phyloP scores from a whole-genome alignment of 345 rosid species.

The Lepidium sativum region DNA sequence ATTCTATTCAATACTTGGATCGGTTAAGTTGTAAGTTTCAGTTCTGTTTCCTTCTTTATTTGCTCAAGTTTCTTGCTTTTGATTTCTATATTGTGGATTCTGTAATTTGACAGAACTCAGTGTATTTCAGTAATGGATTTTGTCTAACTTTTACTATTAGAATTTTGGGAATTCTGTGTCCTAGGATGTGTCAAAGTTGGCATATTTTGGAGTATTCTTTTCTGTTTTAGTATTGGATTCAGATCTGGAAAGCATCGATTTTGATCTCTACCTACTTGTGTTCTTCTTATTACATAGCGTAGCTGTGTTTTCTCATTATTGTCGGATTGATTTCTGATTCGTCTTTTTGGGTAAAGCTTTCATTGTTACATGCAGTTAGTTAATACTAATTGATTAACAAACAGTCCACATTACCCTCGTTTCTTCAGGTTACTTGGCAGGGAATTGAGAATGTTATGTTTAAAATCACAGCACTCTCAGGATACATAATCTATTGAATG shows the following conservation, averaged over 20 bases:
- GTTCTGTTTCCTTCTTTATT: too few relatives aligned
- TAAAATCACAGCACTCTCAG: neutral
- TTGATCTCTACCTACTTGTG: neutral
- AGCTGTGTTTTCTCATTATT: neutral
- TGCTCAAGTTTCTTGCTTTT: too few relatives aligned
- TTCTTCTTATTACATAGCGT: neutral
- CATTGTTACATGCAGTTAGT: neutral
- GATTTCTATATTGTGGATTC: too few relatives aligned
- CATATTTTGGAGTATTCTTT: neutral
- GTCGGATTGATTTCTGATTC: neutral
- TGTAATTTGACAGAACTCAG: too few relatives aligned
- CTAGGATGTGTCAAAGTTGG: too few relatives aligned
- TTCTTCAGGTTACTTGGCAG: conserved; percentile 2
- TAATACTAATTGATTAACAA: neutral
- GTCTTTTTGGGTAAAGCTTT: neutral
- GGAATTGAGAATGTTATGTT: neutral
- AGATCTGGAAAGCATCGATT: conserved; percentile 22
- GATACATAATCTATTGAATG: neutral
- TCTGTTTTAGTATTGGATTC: conserved; percentile 1
- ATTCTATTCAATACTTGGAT: conserved; percentile 7
- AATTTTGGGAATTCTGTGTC: too few relatives aligned
- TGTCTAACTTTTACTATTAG: too few relatives aligned
- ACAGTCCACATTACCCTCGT: neutral
- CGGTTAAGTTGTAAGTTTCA: conserved; percentile 7
- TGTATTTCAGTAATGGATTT: too few relatives aligned